Evolutionary conservation across 768 basidiomycete genomes (phyloP), one percentile per base, ranked within the genome.

Genomic region (Pleurotus pulmonarius): DNA sequence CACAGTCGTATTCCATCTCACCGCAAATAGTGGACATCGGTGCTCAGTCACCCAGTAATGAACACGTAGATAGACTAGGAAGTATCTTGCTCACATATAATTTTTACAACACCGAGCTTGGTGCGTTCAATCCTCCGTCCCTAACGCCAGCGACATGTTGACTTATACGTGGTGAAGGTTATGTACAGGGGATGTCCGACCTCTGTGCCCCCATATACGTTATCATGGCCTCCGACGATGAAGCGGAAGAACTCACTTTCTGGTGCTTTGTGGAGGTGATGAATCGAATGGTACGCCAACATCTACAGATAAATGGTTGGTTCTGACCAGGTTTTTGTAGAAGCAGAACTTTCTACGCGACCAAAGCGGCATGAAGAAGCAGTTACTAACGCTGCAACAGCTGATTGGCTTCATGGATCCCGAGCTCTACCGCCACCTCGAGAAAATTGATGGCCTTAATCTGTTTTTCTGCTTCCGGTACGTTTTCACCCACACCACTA

Each of bases 161-260:
- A 57, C 56, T 15, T 46, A 48, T 41, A 59, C 40, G 37, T 1
- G 24, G 38, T 43, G 53, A 59, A 88, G 94, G 95, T 25, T 98
- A 98, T 68, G 97, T 98, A 4, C 97, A 98, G 70, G 97, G 97
- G 29, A 98, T 98, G 97, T 94, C 92, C 2, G 97, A 99, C 70
- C 81, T 99, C 12, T 91, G 92, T 63, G 88, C 92, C 3, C 97
- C 97, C 11, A 72, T 98, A 5, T 98, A 98, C 65, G 87, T 98
- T 22, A 91, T 94, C 13, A 87, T 92, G 82, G 86, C 81, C 52
- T 90, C 85, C 5, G 88, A 97, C 60, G 51, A 43, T 5, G 51
- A 53, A 39, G 51, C 51, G 16, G 94, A 96, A 64, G 90, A 88
- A 53, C 71, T 92, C 72, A 92, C 92, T 1, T 98, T 98, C 72